Conservation (phyloP, 2,329 filamentous ascomycete genomes). For the Aureobasidium melanogenum region DNA sequence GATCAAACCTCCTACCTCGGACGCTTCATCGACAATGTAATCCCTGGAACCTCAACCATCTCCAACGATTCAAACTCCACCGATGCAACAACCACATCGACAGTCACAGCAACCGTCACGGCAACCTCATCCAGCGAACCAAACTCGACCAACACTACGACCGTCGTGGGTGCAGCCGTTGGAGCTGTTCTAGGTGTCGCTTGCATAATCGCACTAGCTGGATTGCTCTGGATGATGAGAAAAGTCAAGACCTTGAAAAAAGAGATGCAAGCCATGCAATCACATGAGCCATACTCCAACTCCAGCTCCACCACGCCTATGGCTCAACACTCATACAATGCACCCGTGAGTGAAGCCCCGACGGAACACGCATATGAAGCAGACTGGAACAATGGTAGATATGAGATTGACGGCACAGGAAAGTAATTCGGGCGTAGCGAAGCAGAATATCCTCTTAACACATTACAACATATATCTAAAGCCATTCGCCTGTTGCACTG, state of each 20-base stretch:
- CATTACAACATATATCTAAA: neutral
- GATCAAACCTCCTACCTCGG: neutral
- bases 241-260: conserved; percentile 2
- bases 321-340: neutral
- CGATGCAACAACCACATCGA: neutral
- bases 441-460: neutral
- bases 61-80: neutral
- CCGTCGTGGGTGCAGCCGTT: conserved; percentile 6
- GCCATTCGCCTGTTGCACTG: conserved; percentile 1
- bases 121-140: neutral
- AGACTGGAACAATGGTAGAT: neutral
- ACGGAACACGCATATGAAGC: neutral
- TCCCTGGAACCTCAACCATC: neutral
- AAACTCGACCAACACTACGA: neutral
- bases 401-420: neutral
- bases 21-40: neutral
- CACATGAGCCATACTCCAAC: neutral
- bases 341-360: neutral
- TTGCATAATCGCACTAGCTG: neutral
- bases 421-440: neutral
- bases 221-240: conserved; percentile 7
- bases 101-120: conserved; percentile 4
- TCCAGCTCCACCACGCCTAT: neutral
- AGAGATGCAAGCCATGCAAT: neutral
- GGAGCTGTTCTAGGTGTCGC: conserved; percentile 2